These are phyloP conservation scores for Erodium maritimum DNA, from an alignment of 345 rosid genomes.

Conservation along the genomic window DNA sequence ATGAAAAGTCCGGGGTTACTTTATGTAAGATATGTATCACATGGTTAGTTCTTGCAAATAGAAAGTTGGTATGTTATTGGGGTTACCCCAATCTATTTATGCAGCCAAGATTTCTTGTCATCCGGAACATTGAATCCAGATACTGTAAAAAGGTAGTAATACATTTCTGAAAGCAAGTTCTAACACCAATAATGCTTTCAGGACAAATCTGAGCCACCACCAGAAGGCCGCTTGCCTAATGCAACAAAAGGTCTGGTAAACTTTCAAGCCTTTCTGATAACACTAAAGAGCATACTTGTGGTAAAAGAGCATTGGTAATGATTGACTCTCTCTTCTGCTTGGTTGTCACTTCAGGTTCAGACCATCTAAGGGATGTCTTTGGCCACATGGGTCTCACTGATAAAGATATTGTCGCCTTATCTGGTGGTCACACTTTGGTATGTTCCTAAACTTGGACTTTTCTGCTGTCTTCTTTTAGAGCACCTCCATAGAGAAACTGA, in stretches of 20 bases:
- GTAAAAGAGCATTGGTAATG: not conserved
- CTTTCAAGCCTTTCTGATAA: not conserved
- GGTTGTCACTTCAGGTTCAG: conserved; percentile 31
- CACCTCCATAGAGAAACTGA: too few relatives aligned
- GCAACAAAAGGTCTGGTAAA: conserved; percentile 50
- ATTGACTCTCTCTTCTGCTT: not conserved
- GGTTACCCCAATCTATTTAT: too few relatives aligned
- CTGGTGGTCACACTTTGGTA: conserved; percentile 82
- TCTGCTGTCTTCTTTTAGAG: not conserved
- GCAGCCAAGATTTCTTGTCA: not conserved
- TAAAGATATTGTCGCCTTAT: conserved; percentile 64
- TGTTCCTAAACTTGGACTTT: not conserved
- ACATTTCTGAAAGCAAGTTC: too few relatives aligned
- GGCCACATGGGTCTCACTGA: conserved; percentile 72
- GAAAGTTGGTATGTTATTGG: too few relatives aligned
- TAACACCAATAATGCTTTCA: conserved; percentile 8
- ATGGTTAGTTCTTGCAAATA: too few relatives aligned
- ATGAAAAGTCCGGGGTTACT: too few relatives aligned
- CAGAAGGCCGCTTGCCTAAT: conserved; percentile 84
- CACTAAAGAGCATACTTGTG: not conserved
- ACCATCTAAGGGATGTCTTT: conserved; percentile 62
- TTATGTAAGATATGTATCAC: too few relatives aligned
- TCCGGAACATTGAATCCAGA: not conserved
- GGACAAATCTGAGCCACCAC: conserved; percentile 80
- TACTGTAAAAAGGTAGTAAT: too few relatives aligned